These are phyloP conservation scores for Schoenoplectus tabernaemontani DNA, from an alignment of 202 grass and related monocot genomes.

Conservation along the genomic window DNA sequence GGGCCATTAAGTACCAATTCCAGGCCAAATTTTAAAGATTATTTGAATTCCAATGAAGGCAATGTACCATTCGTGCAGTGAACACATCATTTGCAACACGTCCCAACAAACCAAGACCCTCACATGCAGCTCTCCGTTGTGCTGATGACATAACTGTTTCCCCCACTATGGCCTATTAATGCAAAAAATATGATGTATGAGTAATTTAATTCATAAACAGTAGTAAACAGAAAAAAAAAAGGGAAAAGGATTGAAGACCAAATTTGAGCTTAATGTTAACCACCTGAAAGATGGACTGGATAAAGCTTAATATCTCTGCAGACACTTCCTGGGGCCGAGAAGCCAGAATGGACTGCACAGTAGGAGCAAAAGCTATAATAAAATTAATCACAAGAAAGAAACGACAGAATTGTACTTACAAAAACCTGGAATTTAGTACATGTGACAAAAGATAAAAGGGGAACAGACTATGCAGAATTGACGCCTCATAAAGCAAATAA, in stretches of 20 bases:
- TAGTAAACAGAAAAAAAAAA: neutral
- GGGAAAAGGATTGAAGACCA: neutral
- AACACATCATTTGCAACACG: slow-evolving; percentile 82
- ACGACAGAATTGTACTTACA: neutral
- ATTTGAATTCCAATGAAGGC: slow-evolving; percentile 18
- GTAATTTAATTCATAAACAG: slow-evolving; percentile 21
- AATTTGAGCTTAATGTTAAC: neutral
- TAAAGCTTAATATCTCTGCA: slow-evolving; percentile 53
- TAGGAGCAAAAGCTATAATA: slow-evolving; percentile 8
- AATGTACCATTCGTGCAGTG: slow-evolving; percentile 76
- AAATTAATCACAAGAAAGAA: slow-evolving; percentile 13
- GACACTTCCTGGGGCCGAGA: slow-evolving; percentile 55
- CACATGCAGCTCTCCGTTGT: slow-evolving; percentile 68
- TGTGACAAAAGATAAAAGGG: neutral
- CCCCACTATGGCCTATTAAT: slow-evolving; percentile 60
- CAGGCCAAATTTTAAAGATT: neutral
- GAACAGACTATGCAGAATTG: neutral
- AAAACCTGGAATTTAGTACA: neutral
- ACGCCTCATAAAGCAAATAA: neutral
- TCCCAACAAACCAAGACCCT: slow-evolving; percentile 82
- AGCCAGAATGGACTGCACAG: slow-evolving; percentile 48
- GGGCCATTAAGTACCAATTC: neutral
- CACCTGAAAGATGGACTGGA: slow-evolving; percentile 82
- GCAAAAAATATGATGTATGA: slow-evolving; percentile 11
- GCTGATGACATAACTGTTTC: slow-evolving; percentile 57